Evolutionary conservation across 768 basidiomycete species (phyloP), one percentile per base, ranked within the genome.

Genomic region (Coprinopsis cinerea): DNA sequence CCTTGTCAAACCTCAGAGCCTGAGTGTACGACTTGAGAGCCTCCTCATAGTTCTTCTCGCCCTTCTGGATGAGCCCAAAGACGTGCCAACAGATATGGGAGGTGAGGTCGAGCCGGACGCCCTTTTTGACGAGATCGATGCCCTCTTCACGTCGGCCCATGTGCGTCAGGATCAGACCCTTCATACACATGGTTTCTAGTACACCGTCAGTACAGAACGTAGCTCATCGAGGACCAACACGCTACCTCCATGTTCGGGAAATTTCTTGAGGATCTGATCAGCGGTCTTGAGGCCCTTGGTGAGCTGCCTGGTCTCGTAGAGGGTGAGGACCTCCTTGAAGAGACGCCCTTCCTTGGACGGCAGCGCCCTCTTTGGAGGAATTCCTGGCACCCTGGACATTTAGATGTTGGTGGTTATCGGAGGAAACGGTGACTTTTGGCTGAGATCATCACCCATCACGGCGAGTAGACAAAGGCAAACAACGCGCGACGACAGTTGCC

Each of bases 11-110:
- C 53, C 79, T 78, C 55, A 94, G 71, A 2, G 94, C 95, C 70
- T 91, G 88, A 1, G 78, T 81, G 66, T 97, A 98, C 22, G 92
- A 93, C 60, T 92, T 89, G 59, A 92, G 75, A 0, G 96, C 93
- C 60, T 94, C 92, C 56, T 91, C 90, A 59, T 92, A 97, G 61
- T 95, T 92, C 67, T 88, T 93, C 64, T 96, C 89, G 7, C 85
- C 86, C 65, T 95, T 92, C 64, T 93, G 88, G 18, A 96, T 82
- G 59, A 99, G 85, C 23, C 92, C 96, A 63, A 92, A 88, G 55
- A 98, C 95, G 67, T 99, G 96, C 94, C 96, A 98, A 62, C 85
- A 87, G 62, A 99, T 97, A 61, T 97, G 93, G 17, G 91, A 93
- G 26, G 79, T 84, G 48, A 90, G 68, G 67, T 94, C 90, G 41